Evolutionary conservation across 148 eudicot species (phyloP).

Genomic region (Camellia lanceoleosa): DNA sequence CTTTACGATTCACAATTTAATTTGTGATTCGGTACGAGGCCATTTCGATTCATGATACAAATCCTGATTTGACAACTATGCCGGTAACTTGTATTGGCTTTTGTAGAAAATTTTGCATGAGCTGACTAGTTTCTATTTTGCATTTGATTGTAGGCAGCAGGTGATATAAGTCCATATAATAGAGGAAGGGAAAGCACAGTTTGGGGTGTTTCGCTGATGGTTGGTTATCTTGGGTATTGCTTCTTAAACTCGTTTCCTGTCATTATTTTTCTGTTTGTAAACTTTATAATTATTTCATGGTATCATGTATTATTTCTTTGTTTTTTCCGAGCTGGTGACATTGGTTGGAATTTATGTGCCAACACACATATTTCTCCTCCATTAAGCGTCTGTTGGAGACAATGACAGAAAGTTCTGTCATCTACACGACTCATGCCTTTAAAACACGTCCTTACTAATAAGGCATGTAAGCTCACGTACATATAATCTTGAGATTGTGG

Average conservation of each 20-base stretch:
- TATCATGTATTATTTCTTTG: neutral
- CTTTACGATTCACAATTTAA: too few relatives aligned
- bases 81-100: neutral
- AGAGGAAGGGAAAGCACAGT: conserved; percentile 85
- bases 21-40: too few relatives aligned
- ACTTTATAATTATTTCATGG: neutral
- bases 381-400: too few relatives aligned
- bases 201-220: conserved; percentile 98
- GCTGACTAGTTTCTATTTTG: conserved; percentile 9
- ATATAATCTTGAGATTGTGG: too few relatives aligned
- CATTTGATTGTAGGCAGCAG: conserved; percentile 55
- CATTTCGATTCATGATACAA: too few relatives aligned
- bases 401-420: too few relatives aligned
- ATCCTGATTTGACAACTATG: too few relatives aligned
- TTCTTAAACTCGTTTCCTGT: neutral
- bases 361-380: too few relatives aligned
- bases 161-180: conserved; percentile 70
- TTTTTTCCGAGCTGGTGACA: neutral
- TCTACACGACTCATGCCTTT: too few relatives aligned
- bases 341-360: too few relatives aligned
- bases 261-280: neutral
- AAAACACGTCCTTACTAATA: too few relatives aligned
- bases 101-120: neutral
- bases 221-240: conserved; percentile 93
- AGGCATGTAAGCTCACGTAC: too few relatives aligned